These are phyloP conservation scores for Barnettozyma vustinii DNA, from an alignment of 805 yeast species.

Conservation along the genomic window DNA sequence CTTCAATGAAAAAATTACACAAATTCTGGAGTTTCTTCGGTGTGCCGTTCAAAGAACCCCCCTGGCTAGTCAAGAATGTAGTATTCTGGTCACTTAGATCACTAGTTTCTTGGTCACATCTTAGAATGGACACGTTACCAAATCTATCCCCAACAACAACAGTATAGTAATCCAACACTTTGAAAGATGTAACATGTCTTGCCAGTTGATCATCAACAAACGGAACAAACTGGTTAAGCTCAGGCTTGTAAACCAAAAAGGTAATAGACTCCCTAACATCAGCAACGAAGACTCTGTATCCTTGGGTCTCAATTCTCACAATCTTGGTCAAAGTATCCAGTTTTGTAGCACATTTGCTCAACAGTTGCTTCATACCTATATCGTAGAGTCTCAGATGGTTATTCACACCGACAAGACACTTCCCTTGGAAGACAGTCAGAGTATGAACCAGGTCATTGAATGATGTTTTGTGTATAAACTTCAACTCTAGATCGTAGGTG, in stretches of 20 bases:
- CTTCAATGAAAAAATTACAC: conserved; percentile 63
- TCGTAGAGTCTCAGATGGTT: conserved; percentile 56
- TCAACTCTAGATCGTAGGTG: conserved; percentile 34
- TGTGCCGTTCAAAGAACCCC: conserved; percentile 40
- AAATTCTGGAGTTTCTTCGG: conserved; percentile 44
- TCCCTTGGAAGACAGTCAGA: conserved; percentile 51
- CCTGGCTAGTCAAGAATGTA: conserved; percentile 31
- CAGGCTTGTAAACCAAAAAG: conserved; percentile 46
- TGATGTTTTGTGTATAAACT: conserved; percentile 55
- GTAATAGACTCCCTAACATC: conserved; percentile 68
- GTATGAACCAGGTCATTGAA: conserved; percentile 44
- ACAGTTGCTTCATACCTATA: conserved; percentile 72
- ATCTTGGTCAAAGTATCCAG: conserved; percentile 44
- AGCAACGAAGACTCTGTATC: conserved; percentile 58
- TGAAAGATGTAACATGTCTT: conserved; percentile 58
- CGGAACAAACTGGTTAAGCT: conserved; percentile 46
- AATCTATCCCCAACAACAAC: conserved; percentile 82
- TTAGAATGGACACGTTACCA: conserved; percentile 69
- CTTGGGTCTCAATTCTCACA: conserved; percentile 48
- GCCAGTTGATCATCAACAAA: conserved; percentile 66
- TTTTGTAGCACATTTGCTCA: conserved; percentile 54
- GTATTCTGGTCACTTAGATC: conserved; percentile 43
- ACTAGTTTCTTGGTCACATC: conserved; percentile 50
- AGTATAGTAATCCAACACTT: conserved; percentile 67
- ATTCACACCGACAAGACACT: conserved; percentile 53